Evolutionary conservation across 2,329 filamentous ascomycete species (phyloP).

Genomic region (Epichloe gansuensis): DNA sequence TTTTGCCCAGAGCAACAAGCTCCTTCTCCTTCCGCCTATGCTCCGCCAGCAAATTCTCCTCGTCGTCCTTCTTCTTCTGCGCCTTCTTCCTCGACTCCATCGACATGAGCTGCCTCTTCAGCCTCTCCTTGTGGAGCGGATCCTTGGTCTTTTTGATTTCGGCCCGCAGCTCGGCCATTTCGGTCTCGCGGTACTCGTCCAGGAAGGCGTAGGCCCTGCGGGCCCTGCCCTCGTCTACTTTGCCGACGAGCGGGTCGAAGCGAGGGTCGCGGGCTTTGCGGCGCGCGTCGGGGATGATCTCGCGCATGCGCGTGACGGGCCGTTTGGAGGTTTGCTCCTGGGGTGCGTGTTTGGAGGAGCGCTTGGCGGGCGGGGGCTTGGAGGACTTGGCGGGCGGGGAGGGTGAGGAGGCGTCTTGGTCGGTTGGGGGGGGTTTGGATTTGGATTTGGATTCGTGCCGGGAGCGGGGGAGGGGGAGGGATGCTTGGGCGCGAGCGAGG

Average conservation of each 20-base stretch:
- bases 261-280: conserved; percentile 70
- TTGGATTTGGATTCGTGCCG: conserved; percentile 13
- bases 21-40: conserved; percentile 78
- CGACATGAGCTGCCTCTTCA: conserved; percentile 62
- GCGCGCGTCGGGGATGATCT: conserved; percentile 45
- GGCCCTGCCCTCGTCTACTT: conserved; percentile 43
- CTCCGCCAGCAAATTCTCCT: conserved; percentile 55
- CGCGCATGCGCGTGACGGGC: conserved; percentile 68
- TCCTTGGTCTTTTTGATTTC: conserved; percentile 56
- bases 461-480: conserved; percentile 39
- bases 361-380: conserved; percentile 18
- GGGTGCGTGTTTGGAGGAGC: conserved; percentile 76
- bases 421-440: not conserved
- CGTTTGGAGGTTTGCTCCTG: conserved; percentile 69
- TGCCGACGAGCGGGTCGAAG: conserved; percentile 52
- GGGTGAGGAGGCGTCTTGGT: not conserved
- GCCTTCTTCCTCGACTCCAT: conserved; percentile 70
- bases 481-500: conserved; percentile 74
- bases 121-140: conserved; percentile 47
- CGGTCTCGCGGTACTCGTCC: conserved; percentile 70
- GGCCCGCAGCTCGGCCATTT: conserved; percentile 61
- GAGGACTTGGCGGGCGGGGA: conserved; percentile 1
- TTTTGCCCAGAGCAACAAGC: conserved; percentile 75
- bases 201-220: conserved; percentile 76
- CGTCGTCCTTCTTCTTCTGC: conserved; percentile 54